These are phyloP conservation scores for Papiliotrema laurentii DNA, from an alignment of 1,284 basidiomycete genomes.

Conservation along the genomic window DNA sequence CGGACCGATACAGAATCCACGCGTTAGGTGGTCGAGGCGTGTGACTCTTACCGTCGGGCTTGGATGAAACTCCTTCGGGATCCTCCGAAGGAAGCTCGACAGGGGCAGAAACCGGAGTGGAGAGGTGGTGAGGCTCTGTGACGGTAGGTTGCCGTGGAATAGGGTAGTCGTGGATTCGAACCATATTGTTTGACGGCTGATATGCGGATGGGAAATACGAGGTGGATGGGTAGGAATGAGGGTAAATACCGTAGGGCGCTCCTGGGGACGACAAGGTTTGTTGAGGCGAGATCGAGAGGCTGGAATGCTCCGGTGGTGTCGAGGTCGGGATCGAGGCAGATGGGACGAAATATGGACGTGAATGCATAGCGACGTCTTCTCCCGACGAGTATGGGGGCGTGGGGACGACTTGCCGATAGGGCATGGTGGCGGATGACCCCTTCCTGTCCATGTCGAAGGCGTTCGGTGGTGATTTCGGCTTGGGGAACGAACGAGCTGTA, in stretches of 20 bases:
- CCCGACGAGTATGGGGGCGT: neutral
- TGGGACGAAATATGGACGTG: neutral
- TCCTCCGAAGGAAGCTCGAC: neutral
- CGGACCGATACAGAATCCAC: slow-evolving; percentile 85
- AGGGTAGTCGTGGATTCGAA: neutral
- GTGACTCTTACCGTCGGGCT: slow-evolving; percentile 19
- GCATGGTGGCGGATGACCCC: neutral
- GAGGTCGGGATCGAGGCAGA: neutral
- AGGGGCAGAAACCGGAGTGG: neutral
- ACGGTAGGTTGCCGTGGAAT: neutral
- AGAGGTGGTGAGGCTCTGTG: neutral
- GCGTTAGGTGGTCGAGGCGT: slow-evolving; percentile 77
- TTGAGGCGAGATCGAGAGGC: neutral
- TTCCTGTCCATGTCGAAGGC: neutral
- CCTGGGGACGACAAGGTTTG: neutral
- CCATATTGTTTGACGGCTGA: neutral
- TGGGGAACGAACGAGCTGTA: neutral
- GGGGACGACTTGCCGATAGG: neutral
- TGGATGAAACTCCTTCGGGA: neutral
- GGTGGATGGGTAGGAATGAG: neutral
- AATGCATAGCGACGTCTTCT: neutral
- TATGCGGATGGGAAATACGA: neutral
- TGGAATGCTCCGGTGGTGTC: neutral
- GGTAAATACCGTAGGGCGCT: neutral
- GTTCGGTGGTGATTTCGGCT: neutral